phyloP scores from a whole-genome alignment of 2,329 filamentous ascomycete genomes.

The Cytospora leucostoma region DNA sequence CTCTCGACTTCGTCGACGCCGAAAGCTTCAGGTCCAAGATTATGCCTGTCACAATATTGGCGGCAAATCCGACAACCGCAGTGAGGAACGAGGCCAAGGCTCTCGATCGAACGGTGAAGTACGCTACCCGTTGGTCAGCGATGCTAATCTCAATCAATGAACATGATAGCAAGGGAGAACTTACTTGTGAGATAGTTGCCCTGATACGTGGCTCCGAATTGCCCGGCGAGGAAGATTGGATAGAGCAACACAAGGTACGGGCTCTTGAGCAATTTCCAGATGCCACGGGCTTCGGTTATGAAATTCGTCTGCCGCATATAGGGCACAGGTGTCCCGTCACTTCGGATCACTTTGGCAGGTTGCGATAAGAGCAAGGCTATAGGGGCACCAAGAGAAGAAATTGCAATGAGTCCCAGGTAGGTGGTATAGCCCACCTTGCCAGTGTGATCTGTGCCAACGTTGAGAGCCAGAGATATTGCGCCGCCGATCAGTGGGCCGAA shows the following conservation, averaged over 20 bases:
- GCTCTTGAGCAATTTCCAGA: conserved; percentile 39
- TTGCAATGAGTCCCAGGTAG: conserved; percentile 48
- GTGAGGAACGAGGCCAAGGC: conserved; percentile 40
- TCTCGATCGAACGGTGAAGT: conserved; percentile 45
- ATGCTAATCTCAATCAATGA: neutral
- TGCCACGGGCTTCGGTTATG: conserved; percentile 38
- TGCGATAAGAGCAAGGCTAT: conserved; percentile 46
- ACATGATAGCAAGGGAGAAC: neutral
- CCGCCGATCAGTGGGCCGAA: conserved; percentile 51
- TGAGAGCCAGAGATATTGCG: conserved; percentile 51
- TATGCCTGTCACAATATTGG: conserved; percentile 7
- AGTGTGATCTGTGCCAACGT: conserved; percentile 39
- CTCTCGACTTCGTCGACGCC: conserved; percentile 3
- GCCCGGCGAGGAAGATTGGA: conserved; percentile 33
- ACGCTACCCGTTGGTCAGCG: conserved; percentile 29
- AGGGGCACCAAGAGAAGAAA: conserved; percentile 48
- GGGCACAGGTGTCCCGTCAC: conserved; percentile 43
- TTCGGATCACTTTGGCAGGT: conserved; percentile 46
- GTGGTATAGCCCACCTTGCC: conserved; percentile 44
- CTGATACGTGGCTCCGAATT: conserved; percentile 37
- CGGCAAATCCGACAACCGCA: conserved; percentile 40
- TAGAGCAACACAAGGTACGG: conserved; percentile 40
- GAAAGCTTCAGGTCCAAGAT: conserved; percentile 17
- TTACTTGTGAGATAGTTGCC: conserved; percentile 42
- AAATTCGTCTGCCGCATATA: conserved; percentile 34